Evolutionary conservation across 2,329 filamentous ascomycete genomes (phyloP), one percentile per base, ranked within the genome.

Genomic region (Alternaria postmessia): DNA sequence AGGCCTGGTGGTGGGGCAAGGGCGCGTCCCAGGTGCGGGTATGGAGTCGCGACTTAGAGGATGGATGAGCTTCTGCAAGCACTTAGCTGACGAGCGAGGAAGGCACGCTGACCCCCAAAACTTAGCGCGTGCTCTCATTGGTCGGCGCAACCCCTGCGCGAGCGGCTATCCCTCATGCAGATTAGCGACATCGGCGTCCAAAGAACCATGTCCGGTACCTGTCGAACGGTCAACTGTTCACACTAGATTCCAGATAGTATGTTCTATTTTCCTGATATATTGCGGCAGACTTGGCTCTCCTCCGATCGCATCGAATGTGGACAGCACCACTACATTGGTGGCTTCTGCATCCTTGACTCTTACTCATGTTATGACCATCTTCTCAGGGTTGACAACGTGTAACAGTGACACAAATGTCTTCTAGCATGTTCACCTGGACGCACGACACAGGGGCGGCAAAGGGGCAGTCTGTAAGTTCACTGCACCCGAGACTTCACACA

Each of bases 1-100:
- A 67, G 64, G 61, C 59, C 34, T 62, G 55, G 65, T 69, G 63
- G 69, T 62, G 63, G 68, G 62, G 63, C 55, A 61, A 63, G 63
- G 69, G 68, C 72, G 73, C 71, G 73, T 74, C 70, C 66, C 71
- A 63, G 63, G 60, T 64, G 64, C 65, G 70, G 69, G 64, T 60
- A 58, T 66, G 56, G 65, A 63, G 66, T 24, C 69, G 70, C 70
- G 69, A 69, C 70, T 70, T 65, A 65, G 46, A 49, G 46, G 46
- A 49, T 49, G 46, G 66, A 26, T 54, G 52, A 60, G 66, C 68
- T 70, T 49, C 66, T 69, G 64, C 62, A 61, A 58, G 43, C 56
- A 59, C 47, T 54, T 43, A 64, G 34, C 61, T 51, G 39, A 57
- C 61, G 62, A 54, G 51, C 57, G 41, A 49, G 46, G 46, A 34